phyloP scores from a whole-genome alignment of 2,329 filamentous ascomycete genomes.

The Lasiodiplodia theobromae region DNA sequence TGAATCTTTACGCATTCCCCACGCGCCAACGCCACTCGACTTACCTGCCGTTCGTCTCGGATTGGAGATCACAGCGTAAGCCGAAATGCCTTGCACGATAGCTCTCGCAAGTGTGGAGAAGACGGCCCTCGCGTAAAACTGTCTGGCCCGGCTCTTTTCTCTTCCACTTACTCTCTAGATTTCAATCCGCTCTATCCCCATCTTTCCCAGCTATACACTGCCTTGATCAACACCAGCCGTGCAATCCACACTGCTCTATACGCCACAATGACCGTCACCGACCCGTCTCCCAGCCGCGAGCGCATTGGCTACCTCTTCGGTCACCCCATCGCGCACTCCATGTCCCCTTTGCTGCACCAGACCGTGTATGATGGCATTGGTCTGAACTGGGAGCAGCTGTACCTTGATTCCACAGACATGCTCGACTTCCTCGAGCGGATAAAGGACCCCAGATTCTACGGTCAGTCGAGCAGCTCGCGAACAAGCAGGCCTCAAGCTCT shows the following conservation, averaged over 20 bases:
- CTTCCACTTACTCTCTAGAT: conserved; percentile 10
- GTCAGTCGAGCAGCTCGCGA: conserved; percentile 41
- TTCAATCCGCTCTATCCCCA: conserved; percentile 7
- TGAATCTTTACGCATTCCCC: conserved; percentile 26
- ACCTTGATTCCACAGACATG: conserved; percentile 56
- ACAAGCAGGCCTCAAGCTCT: background rate
- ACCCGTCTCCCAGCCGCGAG: conserved; percentile 42
- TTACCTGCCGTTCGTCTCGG: background rate
- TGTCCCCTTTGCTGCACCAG: conserved; percentile 62
- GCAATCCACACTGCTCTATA: conserved; percentile 26
- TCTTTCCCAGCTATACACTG: background rate
- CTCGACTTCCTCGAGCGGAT: conserved; percentile 56
- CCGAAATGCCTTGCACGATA: background rate
- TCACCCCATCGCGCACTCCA: conserved; percentile 63
- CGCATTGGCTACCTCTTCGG: conserved; percentile 64
- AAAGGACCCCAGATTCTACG: conserved; percentile 67
- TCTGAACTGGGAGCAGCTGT: conserved; percentile 60
- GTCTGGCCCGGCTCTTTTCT: conserved; percentile 17
- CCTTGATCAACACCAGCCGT: background rate
- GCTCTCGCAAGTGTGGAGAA: background rate
- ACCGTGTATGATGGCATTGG: conserved; percentile 61
- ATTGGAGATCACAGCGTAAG: background rate
- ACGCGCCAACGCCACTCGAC: background rate
- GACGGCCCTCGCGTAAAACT: background rate
- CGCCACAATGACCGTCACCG: conserved; percentile 34